Base-by-base conservation (phyloP, 371 early-diverging fungal species). In the Lichtheimia ramosa region DNA sequence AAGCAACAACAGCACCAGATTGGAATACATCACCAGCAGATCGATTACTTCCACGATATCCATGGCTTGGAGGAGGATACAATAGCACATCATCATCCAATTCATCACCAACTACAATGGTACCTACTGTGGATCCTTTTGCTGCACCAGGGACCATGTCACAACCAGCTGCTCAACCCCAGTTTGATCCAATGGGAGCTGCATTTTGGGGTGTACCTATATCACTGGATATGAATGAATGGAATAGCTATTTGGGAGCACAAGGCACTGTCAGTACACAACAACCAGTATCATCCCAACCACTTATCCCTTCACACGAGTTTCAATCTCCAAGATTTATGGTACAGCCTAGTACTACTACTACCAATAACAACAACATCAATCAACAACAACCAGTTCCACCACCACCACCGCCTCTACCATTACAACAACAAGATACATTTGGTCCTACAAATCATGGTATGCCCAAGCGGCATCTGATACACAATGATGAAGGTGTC, bases 121-220 rank as follows among this genome's bases (percentile, higher is more conserved):
- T 54, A 5, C 56, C 73, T 1, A 62, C 74, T 3, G 68, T 68
- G 54, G 76, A 75, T 63, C 73, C 73, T 20, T 75, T 75, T 68
- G 70, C 66, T 6, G 73, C 75, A 5, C 73, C 73, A 1, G 76
- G 66, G 5, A 68, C 72, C 13, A 67, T 80, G 34, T 41, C 62
- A 62, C 16, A 58, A 54, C 0, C 54, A 63, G 14, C 63, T 65
- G 10, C 61, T 18, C 54, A 48, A 25, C 50, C 12, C 1, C 23
- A 20, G 16, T 41, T 21, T 25, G 52, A 40, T 27, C 10, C 39
- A 41, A 21, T n/a, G 34, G 43, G n/a, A 25, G 12, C 60, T 2
- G 56, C 65, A 2, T 59, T 59, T 49, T 42, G 48, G 49, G 48
- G 41, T 10, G 54, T 51, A 3, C 42, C 63, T 24, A 51, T 55